A percentile compares a stretch with the other conserved stretches of the same genome.
Evolutionary conservation across 2,329 filamentous ascomycete species (phyloP).

Genomic region (Sclerotinia subarctica): DNA sequence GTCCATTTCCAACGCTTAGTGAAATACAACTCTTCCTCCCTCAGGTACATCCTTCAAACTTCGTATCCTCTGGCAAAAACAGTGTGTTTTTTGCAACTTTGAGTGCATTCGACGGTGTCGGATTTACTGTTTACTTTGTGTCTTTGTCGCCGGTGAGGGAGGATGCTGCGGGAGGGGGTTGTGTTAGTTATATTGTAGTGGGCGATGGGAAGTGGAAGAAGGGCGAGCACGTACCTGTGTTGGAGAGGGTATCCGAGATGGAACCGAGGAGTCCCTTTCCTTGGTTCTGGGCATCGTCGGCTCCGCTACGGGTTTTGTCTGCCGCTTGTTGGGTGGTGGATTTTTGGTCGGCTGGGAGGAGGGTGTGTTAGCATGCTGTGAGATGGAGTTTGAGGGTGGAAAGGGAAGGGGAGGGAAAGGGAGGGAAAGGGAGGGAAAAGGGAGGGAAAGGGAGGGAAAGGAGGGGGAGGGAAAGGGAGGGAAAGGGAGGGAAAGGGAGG

Average conservation of each 20-base stretch:
- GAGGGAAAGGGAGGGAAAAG: neutral
- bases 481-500: neutral
- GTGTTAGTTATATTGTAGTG: neutral
- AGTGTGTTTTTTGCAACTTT: too few species aligned
- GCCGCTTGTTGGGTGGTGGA: slow-evolving; percentile 46
- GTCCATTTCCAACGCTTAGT: slow-evolving; percentile 2
- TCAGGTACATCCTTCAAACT: neutral
- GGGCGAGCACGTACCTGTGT: neutral
- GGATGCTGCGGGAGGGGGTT: neutral
- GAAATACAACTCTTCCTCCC: neutral
- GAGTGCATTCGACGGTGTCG: too few species aligned
- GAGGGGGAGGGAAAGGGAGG: neutral
- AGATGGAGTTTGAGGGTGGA: slow-evolving; percentile 1
- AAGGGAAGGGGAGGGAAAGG: neutral
- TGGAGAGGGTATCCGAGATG: slow-evolving; percentile 38
- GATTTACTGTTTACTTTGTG: too few species aligned
- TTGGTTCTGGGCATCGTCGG: slow-evolving; percentile 43
- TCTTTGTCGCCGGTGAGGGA: slow-evolving; percentile 12
- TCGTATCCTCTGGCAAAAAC: neutral
- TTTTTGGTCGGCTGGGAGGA: slow-evolving; percentile 40
- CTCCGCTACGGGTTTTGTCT: slow-evolving; percentile 44
- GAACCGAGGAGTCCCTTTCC: slow-evolving; percentile 42
- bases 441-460: slow-evolving; percentile 1
- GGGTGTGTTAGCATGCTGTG: neutral
- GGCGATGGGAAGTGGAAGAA: too few species aligned